Base-by-base conservation (phyloP, 2,329 filamentous ascomycete species). In the Phaeoacremonium minimum region DNA sequence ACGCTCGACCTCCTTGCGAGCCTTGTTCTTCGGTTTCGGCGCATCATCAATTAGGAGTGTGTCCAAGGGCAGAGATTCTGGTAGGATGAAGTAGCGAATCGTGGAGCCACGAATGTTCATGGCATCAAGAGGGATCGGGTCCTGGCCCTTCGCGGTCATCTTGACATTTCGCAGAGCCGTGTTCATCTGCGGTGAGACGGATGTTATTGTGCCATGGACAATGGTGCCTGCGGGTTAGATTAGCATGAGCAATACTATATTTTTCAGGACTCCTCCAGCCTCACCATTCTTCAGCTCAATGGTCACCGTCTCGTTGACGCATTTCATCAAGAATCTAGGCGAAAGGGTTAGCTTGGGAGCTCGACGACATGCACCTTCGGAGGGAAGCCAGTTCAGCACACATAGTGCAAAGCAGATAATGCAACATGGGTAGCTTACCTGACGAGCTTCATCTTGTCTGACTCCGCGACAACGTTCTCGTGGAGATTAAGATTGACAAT, bases 311-410 rank as follows among this genome's bases (percentile, higher is more conserved):
- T 98, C 93, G 66, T 96, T 97, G 66, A 87, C 83, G 67, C 91
- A 97, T 75, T 98, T 98, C 91, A 97, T 97, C 53, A 98, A 75
- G 66, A 98, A 98, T 63, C 89, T 86, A n/a, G n/a, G n/a, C n/a
- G n/a, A n/a, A n/a, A n/a, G n/a, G n/a, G n/a, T n/a, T n/a, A n/a
- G n/a, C n/a, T n/a, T n/a, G n/a, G n/a, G n/a, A n/a, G n/a, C n/a
- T n/a, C n/a, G n/a, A n/a, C n/a, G n/a, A n/a, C n/a, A n/a, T n/a
- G n/a, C n/a, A n/a, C n/a, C n/a, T n/a, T n/a, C n/a, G n/a, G n/a
- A n/a, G n/a, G n/a, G n/a, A n/a, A n/a, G n/a, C n/a, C n/a, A n/a
- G n/a, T n/a, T n/a, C n/a, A n/a, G n/a, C n/a, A n/a, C n/a, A n/a
- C n/a, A n/a, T n/a, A n/a, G n/a, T n/a, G n/a, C n/a, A n/a, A n/a